Percentiles rank a stretch among this genome's conserved stretches.
phyloP scores from a whole-genome alignment of 2,329 filamentous ascomycete genomes.

The Aspergillus hortae region DNA sequence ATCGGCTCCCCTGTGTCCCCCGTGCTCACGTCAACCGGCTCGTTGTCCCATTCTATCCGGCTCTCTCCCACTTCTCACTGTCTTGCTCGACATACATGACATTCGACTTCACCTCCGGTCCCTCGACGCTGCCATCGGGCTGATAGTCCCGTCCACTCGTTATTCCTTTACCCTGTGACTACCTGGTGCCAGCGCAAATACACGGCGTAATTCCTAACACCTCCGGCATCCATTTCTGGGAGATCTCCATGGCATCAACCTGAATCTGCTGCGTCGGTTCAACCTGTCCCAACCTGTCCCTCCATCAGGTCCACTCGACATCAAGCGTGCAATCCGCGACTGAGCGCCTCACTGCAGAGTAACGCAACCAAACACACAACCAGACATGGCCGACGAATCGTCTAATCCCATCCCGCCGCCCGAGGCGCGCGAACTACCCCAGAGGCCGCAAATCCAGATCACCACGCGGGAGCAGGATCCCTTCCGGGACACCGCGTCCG shows the following conservation, averaged over 20 bases:
- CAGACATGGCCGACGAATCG: constrained; percentile 11
- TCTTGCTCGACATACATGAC: not conserved
- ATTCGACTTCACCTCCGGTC: not conserved
- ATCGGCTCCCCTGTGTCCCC: not conserved
- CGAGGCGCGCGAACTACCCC: constrained; percentile 37
- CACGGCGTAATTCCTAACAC: too few species aligned
- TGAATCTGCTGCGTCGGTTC: too few species aligned
- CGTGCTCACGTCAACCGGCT: not conserved
- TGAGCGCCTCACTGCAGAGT: not conserved
- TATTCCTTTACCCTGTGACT: not conserved
- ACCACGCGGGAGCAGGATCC: constrained; percentile 59
- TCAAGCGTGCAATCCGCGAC: not conserved
- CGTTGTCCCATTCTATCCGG: not conserved
- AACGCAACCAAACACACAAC: not conserved
- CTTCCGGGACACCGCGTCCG: constrained; percentile 36
- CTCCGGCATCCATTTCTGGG: too few species aligned
- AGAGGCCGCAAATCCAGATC: constrained; percentile 53
- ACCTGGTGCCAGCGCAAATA: too few species aligned
- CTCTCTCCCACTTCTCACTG: not conserved
- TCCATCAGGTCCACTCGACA: not conserved
- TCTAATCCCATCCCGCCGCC: constrained; percentile 1
- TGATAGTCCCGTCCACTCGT: constrained; percentile 5
- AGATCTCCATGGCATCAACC: too few species aligned
- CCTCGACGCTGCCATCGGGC: not conserved
- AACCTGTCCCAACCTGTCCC: too few species aligned